Base-by-base conservation (phyloP, 1,284 basidiomycete genomes). In the Ganoderma sinense region DNA sequence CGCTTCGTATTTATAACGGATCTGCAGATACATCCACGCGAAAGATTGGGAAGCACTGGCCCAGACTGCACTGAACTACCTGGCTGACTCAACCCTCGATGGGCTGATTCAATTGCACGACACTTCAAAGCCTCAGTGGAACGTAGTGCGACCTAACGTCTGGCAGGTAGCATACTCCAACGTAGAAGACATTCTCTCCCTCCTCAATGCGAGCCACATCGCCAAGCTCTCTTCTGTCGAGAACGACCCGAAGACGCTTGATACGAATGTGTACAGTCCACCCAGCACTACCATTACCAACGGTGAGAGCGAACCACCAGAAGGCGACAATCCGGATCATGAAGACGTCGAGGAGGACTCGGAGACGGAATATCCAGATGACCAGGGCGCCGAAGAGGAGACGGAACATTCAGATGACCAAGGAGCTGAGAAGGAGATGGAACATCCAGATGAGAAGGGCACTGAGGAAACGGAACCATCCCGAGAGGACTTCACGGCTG, bases 81-180 rank as follows among this genome's bases (percentile, higher is more conserved):
- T 76, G 0, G 33, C 67, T 0, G 66, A 66, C 2, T 77, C 80
- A 0, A 45, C 78, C 0, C 70, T 81, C 41, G 85, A 87, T 63
- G 83, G 84, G 66, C 76, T 86, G 75, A 74, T 86, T 2, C 79
- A 83, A 45, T 69, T 86, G 1, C 71, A 67, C 23, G 72, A 77
- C 8, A 66, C 66, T 2, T 68, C 23, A 70, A 45, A 75, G 73
- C 45, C 66, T 7, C 64, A 43, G 18, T 10, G n/a, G n/a, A n/a
- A n/a, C n/a, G n/a, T n/a, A n/a, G n/a, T 39, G 14, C 11, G 23
- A 13, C 26, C 23, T 18, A 23, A 13, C 33, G 36, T 33, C 23
- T 60, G 65, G 4, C 26, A 14, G 5, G 36, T 62, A 2, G 16
- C 11, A 41, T 68, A 60, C 36, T 31, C 31, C 4, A 26, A 60